These are phyloP conservation scores for Carpinus viminea DNA, from an alignment of 306 rosid genomes.

Conservation along the genomic window DNA sequence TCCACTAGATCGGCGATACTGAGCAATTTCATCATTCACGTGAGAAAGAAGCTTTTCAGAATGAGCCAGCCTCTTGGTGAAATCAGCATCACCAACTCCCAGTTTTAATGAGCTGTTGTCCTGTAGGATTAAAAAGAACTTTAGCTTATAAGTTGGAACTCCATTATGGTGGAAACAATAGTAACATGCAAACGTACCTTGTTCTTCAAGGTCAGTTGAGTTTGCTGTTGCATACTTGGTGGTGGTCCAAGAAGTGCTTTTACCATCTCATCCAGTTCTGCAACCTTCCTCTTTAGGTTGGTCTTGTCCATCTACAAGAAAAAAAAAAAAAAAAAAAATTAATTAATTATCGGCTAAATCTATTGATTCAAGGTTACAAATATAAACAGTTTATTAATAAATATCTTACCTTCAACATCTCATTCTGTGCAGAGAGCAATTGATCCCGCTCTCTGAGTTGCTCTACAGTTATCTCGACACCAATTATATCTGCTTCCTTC, in stretches of 20 bases:
- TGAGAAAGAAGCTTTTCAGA: slow-evolving; percentile 61
- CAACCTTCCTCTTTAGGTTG: slow-evolving; percentile 61
- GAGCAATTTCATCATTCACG: slow-evolving; percentile 59
- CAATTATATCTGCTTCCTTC: slow-evolving; percentile 61
- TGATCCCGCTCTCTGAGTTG: slow-evolving; percentile 81
- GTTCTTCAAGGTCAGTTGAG: slow-evolving; percentile 40
- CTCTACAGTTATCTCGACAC: slow-evolving; percentile 55
- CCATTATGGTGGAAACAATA: not conserved
- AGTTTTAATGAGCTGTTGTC: slow-evolving; percentile 36
- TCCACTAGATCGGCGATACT: slow-evolving; percentile 43
- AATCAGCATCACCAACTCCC: slow-evolving; percentile 47
- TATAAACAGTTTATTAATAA: not conserved
- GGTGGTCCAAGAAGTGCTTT: slow-evolving; percentile 51
- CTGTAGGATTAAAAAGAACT: slow-evolving; percentile 37
- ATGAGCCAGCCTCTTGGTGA: slow-evolving; percentile 52
- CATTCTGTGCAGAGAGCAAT: slow-evolving; percentile 83
- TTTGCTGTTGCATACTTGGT: slow-evolving; percentile 32
- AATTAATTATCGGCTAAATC: not conserved
- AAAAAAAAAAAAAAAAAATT: not conserved
- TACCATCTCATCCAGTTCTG: slow-evolving; percentile 79
- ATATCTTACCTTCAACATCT: slow-evolving; percentile 69
- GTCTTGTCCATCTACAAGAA: slow-evolving; percentile 69
- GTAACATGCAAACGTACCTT: slow-evolving; percentile 40
- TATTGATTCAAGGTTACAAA: not conserved
- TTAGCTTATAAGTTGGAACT: slow-evolving; percentile 14